Percentiles rank a stretch among this genome's conserved stretches.
Conservation (phyloP, 805 yeast genomes). For the Cyberlindnera euphorbiiphila region DNA sequence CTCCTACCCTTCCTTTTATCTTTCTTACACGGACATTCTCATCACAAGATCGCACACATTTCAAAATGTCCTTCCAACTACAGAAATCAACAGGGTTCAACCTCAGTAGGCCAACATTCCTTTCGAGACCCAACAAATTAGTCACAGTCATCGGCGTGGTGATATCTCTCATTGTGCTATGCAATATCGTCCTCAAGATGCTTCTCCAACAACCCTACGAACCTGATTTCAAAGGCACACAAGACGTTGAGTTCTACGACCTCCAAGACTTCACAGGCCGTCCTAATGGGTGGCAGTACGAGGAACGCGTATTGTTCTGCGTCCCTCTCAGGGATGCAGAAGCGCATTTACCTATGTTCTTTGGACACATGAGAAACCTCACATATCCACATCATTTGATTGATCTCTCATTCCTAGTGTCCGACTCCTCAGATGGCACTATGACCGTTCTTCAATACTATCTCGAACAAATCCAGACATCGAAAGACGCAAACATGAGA, state of each 20-base stretch:
- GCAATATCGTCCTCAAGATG: constrained; percentile 13
- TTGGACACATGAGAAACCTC: constrained; percentile 72
- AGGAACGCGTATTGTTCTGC: constrained; percentile 78
- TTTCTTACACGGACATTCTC: too few species aligned
- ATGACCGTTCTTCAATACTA: constrained; percentile 61
- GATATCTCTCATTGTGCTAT: constrained; percentile 14
- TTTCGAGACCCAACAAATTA: constrained; percentile 4
- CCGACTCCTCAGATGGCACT: constrained; percentile 88
- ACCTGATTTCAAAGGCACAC: constrained; percentile 34
- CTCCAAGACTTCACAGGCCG: constrained; percentile 63
- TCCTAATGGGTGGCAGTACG: constrained; percentile 77
- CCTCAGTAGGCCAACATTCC: constrained; percentile 1
- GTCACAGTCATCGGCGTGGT: constrained; percentile 16
- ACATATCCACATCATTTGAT: constrained; percentile 86
- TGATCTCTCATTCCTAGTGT: constrained; percentile 81
- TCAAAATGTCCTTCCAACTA: constrained; percentile 2
- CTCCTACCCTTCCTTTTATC: too few species aligned
- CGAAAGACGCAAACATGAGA: constrained; percentile 53
- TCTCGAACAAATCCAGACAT: constrained; percentile 61
- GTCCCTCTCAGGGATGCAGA: constrained; percentile 94
- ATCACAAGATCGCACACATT: too few species aligned
- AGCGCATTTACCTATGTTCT: constrained; percentile 85
- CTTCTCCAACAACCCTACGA: constrained; percentile 24
- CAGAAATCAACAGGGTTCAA: not conserved
- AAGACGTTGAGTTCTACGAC: constrained; percentile 66